Conservation (phyloP, 192 early-diverging fungal species). For the Martensiomyces pterosporus region DNA sequence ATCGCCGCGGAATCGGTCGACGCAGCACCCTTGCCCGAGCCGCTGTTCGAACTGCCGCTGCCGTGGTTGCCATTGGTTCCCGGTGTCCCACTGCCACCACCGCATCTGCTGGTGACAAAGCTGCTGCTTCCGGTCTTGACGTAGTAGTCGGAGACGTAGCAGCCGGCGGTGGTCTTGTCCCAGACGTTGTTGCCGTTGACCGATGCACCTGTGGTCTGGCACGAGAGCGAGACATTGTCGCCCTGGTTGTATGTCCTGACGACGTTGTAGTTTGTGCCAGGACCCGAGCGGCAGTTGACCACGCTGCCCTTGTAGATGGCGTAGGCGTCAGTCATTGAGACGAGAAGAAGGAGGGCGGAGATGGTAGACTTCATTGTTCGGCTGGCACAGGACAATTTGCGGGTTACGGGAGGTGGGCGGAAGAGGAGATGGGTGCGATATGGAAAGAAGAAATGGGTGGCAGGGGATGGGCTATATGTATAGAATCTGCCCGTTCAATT, state of each 20-base stretch:
- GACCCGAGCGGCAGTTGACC: neutral
- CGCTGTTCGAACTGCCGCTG: no score
- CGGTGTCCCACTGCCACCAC: neutral
- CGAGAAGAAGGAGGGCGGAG: neutral
- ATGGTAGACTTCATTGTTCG: neutral
- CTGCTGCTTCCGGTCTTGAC: constrained; percentile 2
- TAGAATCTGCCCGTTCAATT: no score
- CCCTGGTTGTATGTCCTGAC: neutral
- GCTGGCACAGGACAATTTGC: no score
- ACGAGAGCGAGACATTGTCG: neutral
- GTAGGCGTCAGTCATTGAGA: neutral
- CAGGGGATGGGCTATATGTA: no score
- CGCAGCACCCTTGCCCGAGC: no score
- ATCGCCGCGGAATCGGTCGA: no score
- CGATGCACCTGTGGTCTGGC: neutral
- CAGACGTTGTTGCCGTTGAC: neutral
- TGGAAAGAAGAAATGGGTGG: no score
- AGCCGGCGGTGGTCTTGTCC: constrained; percentile 5
- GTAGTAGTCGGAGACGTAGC: constrained; percentile 16
- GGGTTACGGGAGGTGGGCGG: no score
- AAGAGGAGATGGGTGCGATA: no score
- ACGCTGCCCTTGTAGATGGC: neutral
- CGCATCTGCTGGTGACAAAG: constrained; percentile 1
- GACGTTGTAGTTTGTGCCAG: neutral
- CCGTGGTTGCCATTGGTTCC: no score